Base-by-base conservation (phyloP, 2,329 filamentous ascomycete genomes). In the Cladosporium phlei region DNA sequence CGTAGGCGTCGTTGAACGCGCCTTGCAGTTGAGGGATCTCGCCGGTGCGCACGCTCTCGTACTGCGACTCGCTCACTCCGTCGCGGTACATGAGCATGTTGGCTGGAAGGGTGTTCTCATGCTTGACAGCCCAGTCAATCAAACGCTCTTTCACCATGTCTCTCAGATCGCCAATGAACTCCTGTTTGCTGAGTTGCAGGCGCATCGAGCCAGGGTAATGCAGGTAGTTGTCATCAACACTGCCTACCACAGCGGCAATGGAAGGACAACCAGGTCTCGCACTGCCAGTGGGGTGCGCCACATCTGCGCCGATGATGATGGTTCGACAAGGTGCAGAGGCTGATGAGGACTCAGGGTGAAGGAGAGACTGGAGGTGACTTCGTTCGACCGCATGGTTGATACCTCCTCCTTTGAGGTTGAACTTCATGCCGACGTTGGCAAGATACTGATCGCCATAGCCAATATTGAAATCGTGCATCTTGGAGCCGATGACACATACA, bases 241-340 rank as follows among this genome's bases (percentile, higher is more conserved):
- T 69, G 4, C 64, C 69, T 8, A 72, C 70, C 2, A 73, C 55
- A 3, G 62, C 62, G 1, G 69, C 68, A 11, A 73, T 64, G 0
- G 67, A 70, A 0, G 69, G 69, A 0, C 55, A 57, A 9, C 56
- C 57, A 2, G 66, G 68, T 7, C 59, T 38, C 1, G 37, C 46
- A 14, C 46, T 27, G 3, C 14, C 10, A 10, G 55, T 55, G 0
- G 70, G 66, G 50, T 75, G 72, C 0, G 66, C 67, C 1, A 72
- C 65, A 49, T 75, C 72, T 0, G 65, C 65, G 0, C 70, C 70
- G 5, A 72, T 51, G 6, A 72, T 50, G 47, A 73, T 64, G 0
- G 46, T 48, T 5, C 46, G 7, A 5, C 37, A 30, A n/a, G n/a
- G n/a, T 7, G 12, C 17, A 11, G 9, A 21, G 29, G 14, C n/a